Evolutionary conservation across 2,329 filamentous ascomycete genomes (phyloP).

Genomic region (Aspergillus nomiae): DNA sequence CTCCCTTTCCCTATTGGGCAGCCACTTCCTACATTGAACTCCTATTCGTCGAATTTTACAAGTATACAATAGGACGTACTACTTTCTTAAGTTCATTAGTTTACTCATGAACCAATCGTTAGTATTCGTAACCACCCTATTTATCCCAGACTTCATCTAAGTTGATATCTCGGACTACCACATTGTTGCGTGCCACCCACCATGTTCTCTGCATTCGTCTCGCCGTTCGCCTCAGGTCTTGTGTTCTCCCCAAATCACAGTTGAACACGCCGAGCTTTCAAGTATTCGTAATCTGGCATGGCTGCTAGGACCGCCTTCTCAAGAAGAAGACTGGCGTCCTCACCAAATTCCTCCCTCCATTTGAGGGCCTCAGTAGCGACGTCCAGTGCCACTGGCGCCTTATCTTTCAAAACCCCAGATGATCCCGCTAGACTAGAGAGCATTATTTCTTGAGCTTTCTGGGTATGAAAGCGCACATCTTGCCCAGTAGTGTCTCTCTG

Average conservation of each 20-base stretch:
- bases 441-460: slow-evolving; percentile 18
- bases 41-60: background rate
- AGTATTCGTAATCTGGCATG: slow-evolving; percentile 45
- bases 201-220: no score
- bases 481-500: background rate
- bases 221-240: background rate
- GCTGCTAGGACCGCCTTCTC: slow-evolving; percentile 31
- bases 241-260: background rate
- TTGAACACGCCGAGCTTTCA: slow-evolving; percentile 30
- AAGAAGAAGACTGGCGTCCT: slow-evolving; percentile 26
- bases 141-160: background rate
- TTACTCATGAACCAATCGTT: background rate
- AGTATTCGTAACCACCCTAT: no score
- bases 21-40: background rate
- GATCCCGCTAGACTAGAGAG: slow-evolving; percentile 33
- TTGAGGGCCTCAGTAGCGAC: slow-evolving; percentile 34
- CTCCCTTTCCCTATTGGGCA: background rate
- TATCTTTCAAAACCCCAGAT: slow-evolving; percentile 35
- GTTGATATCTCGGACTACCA: background rate
- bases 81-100: no score
- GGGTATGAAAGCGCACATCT: slow-evolving; percentile 2
- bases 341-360: slow-evolving; percentile 42
- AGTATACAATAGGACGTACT: background rate
- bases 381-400: slow-evolving; percentile 33
- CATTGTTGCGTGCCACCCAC: background rate